These are phyloP conservation scores for Cardamine resedifolia DNA, from an alignment of 345 rosid species.

Conservation along the genomic window DNA sequence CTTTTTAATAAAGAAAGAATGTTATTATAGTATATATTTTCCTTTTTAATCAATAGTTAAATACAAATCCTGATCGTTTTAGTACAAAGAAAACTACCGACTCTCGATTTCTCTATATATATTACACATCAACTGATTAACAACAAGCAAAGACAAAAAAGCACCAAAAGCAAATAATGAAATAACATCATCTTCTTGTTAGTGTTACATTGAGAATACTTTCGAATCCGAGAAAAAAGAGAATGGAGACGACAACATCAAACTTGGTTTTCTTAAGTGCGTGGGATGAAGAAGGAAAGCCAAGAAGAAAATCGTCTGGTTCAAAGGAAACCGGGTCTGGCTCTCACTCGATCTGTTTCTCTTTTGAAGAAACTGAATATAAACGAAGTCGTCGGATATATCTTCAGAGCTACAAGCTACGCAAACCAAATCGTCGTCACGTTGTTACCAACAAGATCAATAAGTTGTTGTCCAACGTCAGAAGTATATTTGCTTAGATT, in stretches of 20 bases:
- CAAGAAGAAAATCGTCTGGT: neutral
- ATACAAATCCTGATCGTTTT: neutral
- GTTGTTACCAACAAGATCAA: neutral
- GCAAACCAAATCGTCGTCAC: neutral
- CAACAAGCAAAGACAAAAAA: neutral
- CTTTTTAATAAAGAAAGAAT: too few relatives aligned
- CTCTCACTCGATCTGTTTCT: neutral
- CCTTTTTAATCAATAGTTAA: too few relatives aligned
- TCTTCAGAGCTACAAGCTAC: conserved; percentile 10
- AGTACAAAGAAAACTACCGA: neutral
- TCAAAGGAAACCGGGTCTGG: neutral
- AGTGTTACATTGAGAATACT: neutral
- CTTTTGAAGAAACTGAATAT: neutral
- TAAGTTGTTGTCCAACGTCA: neutral
- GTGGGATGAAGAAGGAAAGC: conserved; percentile 15
- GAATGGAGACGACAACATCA: neutral
- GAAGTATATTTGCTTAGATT: neutral
- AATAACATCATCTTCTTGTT: neutral
- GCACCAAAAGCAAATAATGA: neutral
- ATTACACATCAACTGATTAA: neutral
- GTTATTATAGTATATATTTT: too few relatives aligned
- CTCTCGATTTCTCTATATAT: neutral
- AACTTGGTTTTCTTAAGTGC: neutral
- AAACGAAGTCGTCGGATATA: neutral
- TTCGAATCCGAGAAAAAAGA: neutral